Evolutionary conservation across 257 asterid genomes (phyloP).

Genomic region (Mentha longifolia): DNA sequence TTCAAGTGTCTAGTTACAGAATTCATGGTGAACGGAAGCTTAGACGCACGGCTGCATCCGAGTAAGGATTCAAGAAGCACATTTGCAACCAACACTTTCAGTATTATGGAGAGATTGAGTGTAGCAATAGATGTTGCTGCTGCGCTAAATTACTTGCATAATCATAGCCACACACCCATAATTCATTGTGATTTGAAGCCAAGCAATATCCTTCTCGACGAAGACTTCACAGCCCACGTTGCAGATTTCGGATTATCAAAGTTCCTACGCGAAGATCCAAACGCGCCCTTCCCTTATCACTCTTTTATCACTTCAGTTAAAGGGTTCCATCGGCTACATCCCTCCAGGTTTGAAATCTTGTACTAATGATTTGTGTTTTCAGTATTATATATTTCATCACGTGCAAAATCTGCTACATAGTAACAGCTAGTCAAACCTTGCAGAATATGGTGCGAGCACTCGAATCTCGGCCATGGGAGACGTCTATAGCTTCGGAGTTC

Average conservation of each 20-base stretch:
- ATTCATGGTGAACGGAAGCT: conserved; percentile 44
- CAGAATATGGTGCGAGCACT: conserved; percentile 46
- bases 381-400: too few species aligned
- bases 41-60: conserved; percentile 27
- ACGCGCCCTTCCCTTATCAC: not conserved
- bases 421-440: not conserved
- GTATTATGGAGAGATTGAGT: conserved; percentile 34
- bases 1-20: conserved; percentile 41
- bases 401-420: not conserved
- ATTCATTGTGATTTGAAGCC: conserved; percentile 30
- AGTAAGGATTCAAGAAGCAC: not conserved
- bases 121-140: conserved; percentile 48
- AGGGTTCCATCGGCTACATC: conserved; percentile 43
- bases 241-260: conserved; percentile 52
- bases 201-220: conserved; percentile 14
- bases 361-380: not conserved
- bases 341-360: conserved; percentile 40
- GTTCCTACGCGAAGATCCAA: conserved; percentile 33
- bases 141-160: conserved; percentile 50
- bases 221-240: conserved; percentile 39
- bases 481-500: conserved; percentile 46
- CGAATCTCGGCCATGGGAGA: conserved; percentile 42
- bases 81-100: not conserved
- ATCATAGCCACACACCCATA: conserved; percentile 16
- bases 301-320: conserved; percentile 25